phyloP scores from a whole-genome alignment of 805 yeast genomes.

The Saitoella complicata region DNA sequence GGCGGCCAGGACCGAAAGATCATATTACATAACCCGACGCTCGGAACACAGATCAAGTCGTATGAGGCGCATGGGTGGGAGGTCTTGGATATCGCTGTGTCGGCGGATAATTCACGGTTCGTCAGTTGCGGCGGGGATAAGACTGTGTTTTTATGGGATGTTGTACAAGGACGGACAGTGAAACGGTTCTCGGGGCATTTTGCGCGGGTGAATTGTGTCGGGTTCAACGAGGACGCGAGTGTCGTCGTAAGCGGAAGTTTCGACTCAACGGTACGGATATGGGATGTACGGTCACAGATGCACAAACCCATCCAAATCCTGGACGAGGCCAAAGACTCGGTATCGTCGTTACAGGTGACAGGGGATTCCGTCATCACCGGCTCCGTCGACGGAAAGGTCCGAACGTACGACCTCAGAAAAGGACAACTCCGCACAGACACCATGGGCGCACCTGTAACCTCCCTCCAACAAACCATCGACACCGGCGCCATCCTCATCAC shows the following conservation, averaged over 20 bases:
- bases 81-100: slow-evolving; percentile 17
- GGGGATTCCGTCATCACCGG: slow-evolving; percentile 16
- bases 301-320: slow-evolving; percentile 23
- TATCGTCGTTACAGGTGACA: slow-evolving; percentile 14
- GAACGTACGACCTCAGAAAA: slow-evolving; percentile 20
- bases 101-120: slow-evolving; percentile 11
- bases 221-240: slow-evolving; percentile 15
- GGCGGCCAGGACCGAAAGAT: slow-evolving; percentile 20
- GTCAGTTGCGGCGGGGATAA: slow-evolving; percentile 22
- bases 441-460: slow-evolving; percentile 19
- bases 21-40: slow-evolving; percentile 17
- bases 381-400: slow-evolving; percentile 19
- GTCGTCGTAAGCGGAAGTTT: slow-evolving; percentile 17
- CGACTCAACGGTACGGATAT: slow-evolving; percentile 20
- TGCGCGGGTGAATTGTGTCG: slow-evolving; percentile 16
- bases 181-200: slow-evolving; percentile 18
- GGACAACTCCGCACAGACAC: slow-evolving; percentile 15
- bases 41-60: slow-evolving; percentile 9
- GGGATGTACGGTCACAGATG: slow-evolving; percentile 18
- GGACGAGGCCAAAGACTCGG: slow-evolving; percentile 21
- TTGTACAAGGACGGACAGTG: slow-evolving; percentile 12
- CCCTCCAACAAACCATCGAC: slow-evolving; percentile 8
- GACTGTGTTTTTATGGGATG: slow-evolving; percentile 20
- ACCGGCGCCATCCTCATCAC: slow-evolving; percentile 14
- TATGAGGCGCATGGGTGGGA: slow-evolving; percentile 17